These are phyloP conservation scores for Termitomyces sp. DNA, from an alignment of 768 basidiomycete genomes.

Conservation along the genomic window DNA sequence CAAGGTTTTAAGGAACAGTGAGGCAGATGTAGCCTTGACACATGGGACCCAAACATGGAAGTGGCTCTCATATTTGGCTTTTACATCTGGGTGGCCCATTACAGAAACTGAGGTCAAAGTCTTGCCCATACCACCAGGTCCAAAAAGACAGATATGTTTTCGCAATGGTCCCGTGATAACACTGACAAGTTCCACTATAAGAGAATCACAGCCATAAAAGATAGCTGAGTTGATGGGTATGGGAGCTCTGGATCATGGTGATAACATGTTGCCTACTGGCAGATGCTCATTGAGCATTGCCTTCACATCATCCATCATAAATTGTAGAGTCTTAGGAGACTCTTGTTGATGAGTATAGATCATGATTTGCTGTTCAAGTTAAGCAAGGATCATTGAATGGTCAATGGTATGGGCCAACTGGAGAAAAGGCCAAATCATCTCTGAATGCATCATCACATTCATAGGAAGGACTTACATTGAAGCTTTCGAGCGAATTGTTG, in stretches of 20 bases:
- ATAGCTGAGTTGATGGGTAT: slow-evolving; percentile 14
- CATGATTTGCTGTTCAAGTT: background rate
- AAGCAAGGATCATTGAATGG: background rate
- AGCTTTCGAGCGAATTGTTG: slow-evolving; percentile 1
- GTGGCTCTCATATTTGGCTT: slow-evolving; percentile 16
- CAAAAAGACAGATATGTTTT: slow-evolving; percentile 19
- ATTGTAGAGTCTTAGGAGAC: background rate
- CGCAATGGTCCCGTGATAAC: slow-evolving; percentile 5
- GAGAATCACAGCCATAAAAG: slow-evolving; percentile 17
- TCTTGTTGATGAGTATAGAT: background rate
- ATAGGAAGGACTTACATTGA: too few species aligned
- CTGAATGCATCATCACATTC: too few species aligned
- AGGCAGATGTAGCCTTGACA: slow-evolving; percentile 22
- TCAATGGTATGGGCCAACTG: slow-evolving; percentile 1
- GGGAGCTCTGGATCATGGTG: background rate
- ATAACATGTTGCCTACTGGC: background rate
- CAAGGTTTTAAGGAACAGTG: slow-evolving; percentile 20
- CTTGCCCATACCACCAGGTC: slow-evolving; percentile 37
- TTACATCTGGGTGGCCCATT: slow-evolving; percentile 19
- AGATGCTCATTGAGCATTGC: background rate
- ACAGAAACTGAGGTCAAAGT: slow-evolving; percentile 31
- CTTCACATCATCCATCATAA: slow-evolving; percentile 6
- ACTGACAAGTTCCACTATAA: slow-evolving; percentile 13
- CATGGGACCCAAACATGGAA: slow-evolving; percentile 31
- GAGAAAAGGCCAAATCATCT: background rate